phyloP scores from a whole-genome alignment of 768 basidiomycete genomes.

The Panaeolus papilionaceus region DNA sequence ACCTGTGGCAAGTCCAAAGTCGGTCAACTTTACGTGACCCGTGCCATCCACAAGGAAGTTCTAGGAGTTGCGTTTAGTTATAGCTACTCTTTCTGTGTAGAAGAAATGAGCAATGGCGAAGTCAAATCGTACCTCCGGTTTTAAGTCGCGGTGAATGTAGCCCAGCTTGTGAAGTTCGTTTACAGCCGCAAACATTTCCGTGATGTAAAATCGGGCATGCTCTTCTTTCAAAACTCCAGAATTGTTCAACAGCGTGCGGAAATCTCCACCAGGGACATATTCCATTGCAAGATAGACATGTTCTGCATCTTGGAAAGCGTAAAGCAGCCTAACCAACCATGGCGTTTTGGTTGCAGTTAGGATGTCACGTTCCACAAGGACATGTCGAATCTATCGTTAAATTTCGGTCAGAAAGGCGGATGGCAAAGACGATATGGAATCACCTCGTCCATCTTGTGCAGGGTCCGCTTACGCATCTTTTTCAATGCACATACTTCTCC shows the following conservation, averaged over 20 bases:
- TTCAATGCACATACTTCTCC: slow-evolving; percentile 97
- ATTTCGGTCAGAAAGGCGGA: background rate
- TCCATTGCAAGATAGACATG: slow-evolving; percentile 98
- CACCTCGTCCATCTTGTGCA: slow-evolving; percentile 99
- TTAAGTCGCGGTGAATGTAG: slow-evolving; percentile 97
- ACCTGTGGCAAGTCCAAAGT: slow-evolving; percentile 97
- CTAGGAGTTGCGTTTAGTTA: slow-evolving; percentile 42
- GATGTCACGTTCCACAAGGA: slow-evolving; percentile 97
- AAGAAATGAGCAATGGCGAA: background rate
- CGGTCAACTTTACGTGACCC: slow-evolving; percentile 97
- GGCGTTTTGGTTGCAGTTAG: slow-evolving; percentile 96
- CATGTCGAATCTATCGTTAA: slow-evolving; percentile 82
- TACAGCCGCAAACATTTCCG: slow-evolving; percentile 96
- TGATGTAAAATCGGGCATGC: slow-evolving; percentile 95
- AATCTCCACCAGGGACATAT: slow-evolving; percentile 98
- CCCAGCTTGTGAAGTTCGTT: slow-evolving; percentile 96
- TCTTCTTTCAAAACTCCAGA: slow-evolving; percentile 98
- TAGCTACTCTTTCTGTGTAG: background rate
- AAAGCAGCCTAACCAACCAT: slow-evolving; percentile 93
- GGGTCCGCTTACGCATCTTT: slow-evolving; percentile 93
- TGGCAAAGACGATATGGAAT: slow-evolving; percentile 20
- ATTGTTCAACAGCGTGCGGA: slow-evolving; percentile 96
- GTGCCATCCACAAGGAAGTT: slow-evolving; percentile 96
- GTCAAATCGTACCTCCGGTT: slow-evolving; percentile 79
- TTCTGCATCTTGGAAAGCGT: slow-evolving; percentile 94